A percentile compares a stretch with the other conserved stretches of the same genome.
phyloP scores from a whole-genome alignment of 2,329 filamentous ascomycete genomes.

The Trichoderma harzianum region DNA sequence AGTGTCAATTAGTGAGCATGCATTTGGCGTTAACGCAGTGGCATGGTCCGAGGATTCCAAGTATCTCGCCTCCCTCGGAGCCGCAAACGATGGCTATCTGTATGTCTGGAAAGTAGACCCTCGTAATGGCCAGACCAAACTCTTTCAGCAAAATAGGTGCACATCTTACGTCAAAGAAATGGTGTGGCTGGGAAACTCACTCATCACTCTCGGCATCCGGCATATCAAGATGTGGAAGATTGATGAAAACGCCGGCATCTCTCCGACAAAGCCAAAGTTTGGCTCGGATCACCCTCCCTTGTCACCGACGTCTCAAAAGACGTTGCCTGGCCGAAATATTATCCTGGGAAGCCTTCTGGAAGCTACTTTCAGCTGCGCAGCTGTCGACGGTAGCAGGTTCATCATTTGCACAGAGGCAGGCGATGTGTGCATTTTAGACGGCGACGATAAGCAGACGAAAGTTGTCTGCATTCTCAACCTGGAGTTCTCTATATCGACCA shows the following conservation, averaged over 20 bases:
- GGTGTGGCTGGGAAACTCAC: slow-evolving; percentile 80
- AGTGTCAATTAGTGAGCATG: slow-evolving; percentile 83
- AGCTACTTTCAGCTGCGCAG: slow-evolving; percentile 76
- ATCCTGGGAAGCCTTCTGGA: slow-evolving; percentile 79
- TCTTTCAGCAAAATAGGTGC: slow-evolving; percentile 86
- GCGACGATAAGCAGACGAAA: slow-evolving; percentile 67
- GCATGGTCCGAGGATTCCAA: slow-evolving; percentile 85
- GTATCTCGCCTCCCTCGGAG: slow-evolving; percentile 83
- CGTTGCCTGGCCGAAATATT: slow-evolving; percentile 82
- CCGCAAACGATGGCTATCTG: slow-evolving; percentile 88
- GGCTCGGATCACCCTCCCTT: slow-evolving; percentile 38
- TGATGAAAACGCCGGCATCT: slow-evolving; percentile 59
- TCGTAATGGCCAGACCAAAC: slow-evolving; percentile 73
- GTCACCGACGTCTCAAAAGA: slow-evolving; percentile 46
- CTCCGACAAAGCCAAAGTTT: slow-evolving; percentile 62
- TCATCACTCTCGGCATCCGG: slow-evolving; percentile 84
- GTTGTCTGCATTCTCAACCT: slow-evolving; percentile 63
- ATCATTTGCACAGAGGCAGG: slow-evolving; percentile 85
- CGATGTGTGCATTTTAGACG: slow-evolving; percentile 84
- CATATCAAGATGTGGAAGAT: slow-evolving; percentile 93
- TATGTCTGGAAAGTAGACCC: slow-evolving; percentile 86
- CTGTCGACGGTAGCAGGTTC: slow-evolving; percentile 69
- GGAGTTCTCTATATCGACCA: slow-evolving; percentile 65
- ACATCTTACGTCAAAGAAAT: slow-evolving; percentile 83
- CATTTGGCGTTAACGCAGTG: slow-evolving; percentile 81